Conservation (phyloP, 2,329 filamentous ascomycete species). For the Drechmeria coniospora region DNA sequence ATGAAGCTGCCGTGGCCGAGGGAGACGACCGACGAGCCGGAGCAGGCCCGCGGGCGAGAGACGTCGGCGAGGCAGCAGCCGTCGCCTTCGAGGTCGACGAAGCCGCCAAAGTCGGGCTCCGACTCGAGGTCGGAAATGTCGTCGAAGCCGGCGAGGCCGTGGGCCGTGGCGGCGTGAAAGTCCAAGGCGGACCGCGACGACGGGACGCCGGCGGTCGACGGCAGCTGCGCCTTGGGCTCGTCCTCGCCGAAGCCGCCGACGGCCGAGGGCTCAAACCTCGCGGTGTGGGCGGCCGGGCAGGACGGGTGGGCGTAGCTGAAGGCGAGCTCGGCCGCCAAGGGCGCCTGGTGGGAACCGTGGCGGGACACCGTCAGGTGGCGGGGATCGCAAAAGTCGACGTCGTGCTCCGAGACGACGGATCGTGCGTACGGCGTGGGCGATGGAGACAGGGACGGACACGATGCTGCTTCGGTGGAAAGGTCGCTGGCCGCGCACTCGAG, state of each 20-base stretch:
- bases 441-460: conserved; percentile 74
- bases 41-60: conserved; percentile 56
- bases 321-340: conserved; percentile 45
- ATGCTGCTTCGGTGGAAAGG: conserved; percentile 56
- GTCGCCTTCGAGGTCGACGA: conserved; percentile 56
- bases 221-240: conserved; percentile 38
- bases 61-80: conserved; percentile 34
- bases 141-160: conserved; percentile 60
- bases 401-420: conserved; percentile 51
- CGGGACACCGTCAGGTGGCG: conserved; percentile 67
- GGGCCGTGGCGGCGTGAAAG: conserved; percentile 32
- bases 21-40: conserved; percentile 50
- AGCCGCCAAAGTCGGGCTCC: conserved; percentile 65
- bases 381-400: conserved; percentile 81
- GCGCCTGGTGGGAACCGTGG: conserved; percentile 29
- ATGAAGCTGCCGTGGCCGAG: conserved; percentile 66
- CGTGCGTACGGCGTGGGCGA: conserved; percentile 68
- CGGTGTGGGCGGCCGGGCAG: too few species aligned
- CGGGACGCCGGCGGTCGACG: conserved; percentile 28
- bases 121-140: conserved; percentile 82
- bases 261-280: too few species aligned
- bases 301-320: too few species aligned
- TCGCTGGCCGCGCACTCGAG: conserved; percentile 51
- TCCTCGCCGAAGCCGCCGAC: conserved; percentile 49
- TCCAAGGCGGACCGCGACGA: conserved; percentile 31